A percentile compares a stretch with the other conserved stretches of the same genome.
These are phyloP conservation scores for Periconia digitata DNA, from an alignment of 2,329 filamentous ascomycete genomes.

Conservation along the genomic window DNA sequence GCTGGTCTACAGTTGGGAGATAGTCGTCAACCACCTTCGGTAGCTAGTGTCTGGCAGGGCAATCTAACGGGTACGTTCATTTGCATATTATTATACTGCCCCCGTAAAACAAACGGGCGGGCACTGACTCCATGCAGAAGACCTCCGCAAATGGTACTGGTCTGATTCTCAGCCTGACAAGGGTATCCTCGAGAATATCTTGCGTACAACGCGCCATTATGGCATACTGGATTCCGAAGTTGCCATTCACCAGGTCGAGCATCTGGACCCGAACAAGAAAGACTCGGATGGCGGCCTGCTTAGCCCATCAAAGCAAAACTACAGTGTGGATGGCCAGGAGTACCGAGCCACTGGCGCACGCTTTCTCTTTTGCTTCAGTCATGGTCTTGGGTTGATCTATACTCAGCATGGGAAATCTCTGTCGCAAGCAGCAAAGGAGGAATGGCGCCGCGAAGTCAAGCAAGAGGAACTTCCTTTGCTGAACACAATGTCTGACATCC, in stretches of 20 bases:
- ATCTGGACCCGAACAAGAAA: too few relatives aligned
- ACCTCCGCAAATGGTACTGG: constrained; percentile 21
- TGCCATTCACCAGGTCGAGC: constrained; percentile 14
- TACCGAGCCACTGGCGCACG: constrained; percentile 17
- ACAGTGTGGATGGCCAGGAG: constrained; percentile 12
- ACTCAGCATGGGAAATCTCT: constrained; percentile 2
- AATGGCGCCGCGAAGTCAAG: neutral
- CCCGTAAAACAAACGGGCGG: neutral
- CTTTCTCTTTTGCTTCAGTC: neutral
- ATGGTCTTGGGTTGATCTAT: constrained; percentile 3
- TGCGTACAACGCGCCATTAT: constrained; percentile 12
- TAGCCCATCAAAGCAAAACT: constrained; percentile 17
- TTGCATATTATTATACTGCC: neutral
- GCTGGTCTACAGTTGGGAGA: constrained; percentile 15
- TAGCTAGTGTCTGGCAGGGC: constrained; percentile 16
- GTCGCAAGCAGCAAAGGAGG: neutral
- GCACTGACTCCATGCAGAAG: neutral
- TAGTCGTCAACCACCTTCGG: constrained; percentile 16
- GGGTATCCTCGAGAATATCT: neutral
- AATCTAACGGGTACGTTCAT: constrained; percentile 10
- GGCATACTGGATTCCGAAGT: constrained; percentile 17
- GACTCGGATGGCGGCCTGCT: constrained; percentile 11
- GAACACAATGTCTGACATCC: constrained; percentile 16
- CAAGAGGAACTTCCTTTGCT: constrained; percentile 16
- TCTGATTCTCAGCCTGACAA: constrained; percentile 1